Percentiles rank a stretch among this genome's conserved stretches.
Conservation (phyloP, 495 filamentous ascomycete species). For the Hypoxylon fragiforme region DNA sequence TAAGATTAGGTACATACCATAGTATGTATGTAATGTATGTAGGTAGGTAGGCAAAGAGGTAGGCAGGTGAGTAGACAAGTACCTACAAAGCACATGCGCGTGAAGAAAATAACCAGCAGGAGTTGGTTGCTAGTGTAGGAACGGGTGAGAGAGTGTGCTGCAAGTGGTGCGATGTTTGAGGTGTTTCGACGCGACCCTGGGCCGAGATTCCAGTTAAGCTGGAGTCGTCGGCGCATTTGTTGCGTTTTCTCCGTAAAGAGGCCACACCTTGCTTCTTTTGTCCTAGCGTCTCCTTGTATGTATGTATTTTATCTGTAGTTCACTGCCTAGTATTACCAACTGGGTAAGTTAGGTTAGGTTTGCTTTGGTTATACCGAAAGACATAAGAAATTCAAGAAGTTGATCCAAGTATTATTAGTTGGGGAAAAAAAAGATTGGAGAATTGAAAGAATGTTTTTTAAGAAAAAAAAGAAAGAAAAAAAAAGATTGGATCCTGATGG, state of each 20-base stretch:
- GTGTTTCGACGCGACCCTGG: slow-evolving; percentile 46
- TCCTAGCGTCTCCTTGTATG: slow-evolving; percentile 23
- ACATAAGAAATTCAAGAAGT: slow-evolving; percentile 34
- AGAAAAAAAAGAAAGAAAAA: slow-evolving; percentile 21
- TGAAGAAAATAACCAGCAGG: slow-evolving; percentile 7
- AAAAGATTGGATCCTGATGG: slow-evolving; percentile 31
- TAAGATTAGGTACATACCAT: background rate
- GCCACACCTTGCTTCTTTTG: slow-evolving; percentile 35
- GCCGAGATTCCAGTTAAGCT: slow-evolving; percentile 45
- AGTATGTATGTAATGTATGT: background rate
- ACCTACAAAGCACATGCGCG: background rate
- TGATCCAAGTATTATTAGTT: no score
- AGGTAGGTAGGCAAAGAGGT: background rate
- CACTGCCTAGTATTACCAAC: no score
- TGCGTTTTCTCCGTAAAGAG: slow-evolving; percentile 40
- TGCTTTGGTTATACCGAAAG: no score
- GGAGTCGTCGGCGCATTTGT: slow-evolving; percentile 41
- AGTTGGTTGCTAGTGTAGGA: slow-evolving; percentile 24
- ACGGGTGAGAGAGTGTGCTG: slow-evolving; percentile 30
- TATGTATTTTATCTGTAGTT: background rate
- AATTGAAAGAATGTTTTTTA: no score
- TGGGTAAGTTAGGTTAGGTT: no score
- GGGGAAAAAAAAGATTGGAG: slow-evolving; percentile 29
- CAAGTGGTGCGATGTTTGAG: slow-evolving; percentile 43
- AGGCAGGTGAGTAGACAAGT: background rate